Percentiles rank a stretch among this genome's conserved stretches.
phyloP scores from a whole-genome alignment of 1,284 basidiomycete genomes.

The Trametes polyzona region DNA sequence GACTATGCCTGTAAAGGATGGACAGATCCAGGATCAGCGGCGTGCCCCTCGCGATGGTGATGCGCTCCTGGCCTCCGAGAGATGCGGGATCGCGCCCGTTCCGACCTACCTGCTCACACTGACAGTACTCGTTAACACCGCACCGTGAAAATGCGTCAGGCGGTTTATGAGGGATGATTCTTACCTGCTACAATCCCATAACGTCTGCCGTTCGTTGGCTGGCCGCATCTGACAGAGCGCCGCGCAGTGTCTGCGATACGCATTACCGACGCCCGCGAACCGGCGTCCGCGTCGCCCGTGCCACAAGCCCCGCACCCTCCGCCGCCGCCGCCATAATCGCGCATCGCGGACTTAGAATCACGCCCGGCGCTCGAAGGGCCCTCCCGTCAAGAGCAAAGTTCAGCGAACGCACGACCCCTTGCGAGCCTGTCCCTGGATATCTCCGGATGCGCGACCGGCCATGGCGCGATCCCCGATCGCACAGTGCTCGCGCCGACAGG shows the following conservation, averaged over 20 bases:
- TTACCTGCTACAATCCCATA: neutral
- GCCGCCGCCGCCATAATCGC: constrained; percentile 2
- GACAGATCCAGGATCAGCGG: constrained; percentile 6
- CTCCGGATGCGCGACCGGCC: neutral
- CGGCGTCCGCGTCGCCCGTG: neutral
- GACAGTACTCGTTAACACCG: too few relatives aligned
- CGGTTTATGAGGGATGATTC: neutral
- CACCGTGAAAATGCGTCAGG: too few relatives aligned
- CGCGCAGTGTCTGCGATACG: neutral
- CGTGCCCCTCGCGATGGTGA: neutral
- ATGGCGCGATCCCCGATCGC: neutral
- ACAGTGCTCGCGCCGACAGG: too few relatives aligned
- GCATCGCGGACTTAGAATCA: constrained; percentile 15
- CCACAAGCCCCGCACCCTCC: neutral
- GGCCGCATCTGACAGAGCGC: neutral
- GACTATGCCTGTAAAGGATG: constrained; percentile 3
- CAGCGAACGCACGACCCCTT: neutral
- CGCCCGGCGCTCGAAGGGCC: neutral
- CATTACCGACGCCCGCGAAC: neutral
- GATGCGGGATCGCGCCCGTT: neutral
- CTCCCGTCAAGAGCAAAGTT: neutral
- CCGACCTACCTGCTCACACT: too few relatives aligned
- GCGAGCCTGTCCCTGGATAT: neutral
- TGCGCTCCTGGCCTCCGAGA: neutral
- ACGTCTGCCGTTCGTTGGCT: neutral